A percentile compares a stretch with the other conserved stretches of the same genome.
phyloP scores from a whole-genome alignment of 139 green algal species.

The Trebouxia sp. region DNA sequence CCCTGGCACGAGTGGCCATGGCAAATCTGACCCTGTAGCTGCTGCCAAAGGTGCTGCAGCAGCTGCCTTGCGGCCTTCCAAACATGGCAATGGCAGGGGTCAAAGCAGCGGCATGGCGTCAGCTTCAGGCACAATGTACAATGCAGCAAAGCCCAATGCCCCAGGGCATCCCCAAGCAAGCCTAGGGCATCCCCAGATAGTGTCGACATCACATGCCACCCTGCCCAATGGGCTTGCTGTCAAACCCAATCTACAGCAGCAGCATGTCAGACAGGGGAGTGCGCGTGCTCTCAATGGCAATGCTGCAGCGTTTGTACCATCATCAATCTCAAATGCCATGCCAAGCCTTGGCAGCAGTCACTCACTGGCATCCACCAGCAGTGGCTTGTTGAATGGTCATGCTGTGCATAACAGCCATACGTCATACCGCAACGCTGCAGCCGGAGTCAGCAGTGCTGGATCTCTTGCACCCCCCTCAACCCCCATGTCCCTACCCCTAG shows the following conservation, averaged over 20 bases:
- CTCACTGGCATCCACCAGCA: constrained; percentile 37
- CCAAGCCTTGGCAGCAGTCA: constrained; percentile 15
- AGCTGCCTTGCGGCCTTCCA: not conserved
- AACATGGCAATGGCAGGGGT: not conserved
- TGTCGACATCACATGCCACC: not conserved
- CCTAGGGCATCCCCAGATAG: no score
- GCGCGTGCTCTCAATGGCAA: constrained; percentile 28
- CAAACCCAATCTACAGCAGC: constrained; percentile 5
- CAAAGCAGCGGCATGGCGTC: not conserved
- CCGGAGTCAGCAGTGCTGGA: not conserved
- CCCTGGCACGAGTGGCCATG: not conserved
- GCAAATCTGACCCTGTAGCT: not conserved
- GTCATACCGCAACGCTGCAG: constrained; percentile 14
- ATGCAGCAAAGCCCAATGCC: not conserved
- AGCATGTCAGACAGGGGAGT: constrained; percentile 3
- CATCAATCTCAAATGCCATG: not conserved
- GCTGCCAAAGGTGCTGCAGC: constrained; percentile 20
- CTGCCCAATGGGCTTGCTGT: not conserved
- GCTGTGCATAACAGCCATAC: not conserved
- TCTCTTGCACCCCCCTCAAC: not conserved
- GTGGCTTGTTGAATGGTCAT: not conserved
- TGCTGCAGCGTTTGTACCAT: constrained; percentile 29
- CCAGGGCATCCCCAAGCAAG: not conserved
- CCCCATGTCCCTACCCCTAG: not conserved
- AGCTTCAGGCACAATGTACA: not conserved